Conservation (phyloP, 306 rosid genomes). For the Glycyrrhiza uralensis region DNA sequence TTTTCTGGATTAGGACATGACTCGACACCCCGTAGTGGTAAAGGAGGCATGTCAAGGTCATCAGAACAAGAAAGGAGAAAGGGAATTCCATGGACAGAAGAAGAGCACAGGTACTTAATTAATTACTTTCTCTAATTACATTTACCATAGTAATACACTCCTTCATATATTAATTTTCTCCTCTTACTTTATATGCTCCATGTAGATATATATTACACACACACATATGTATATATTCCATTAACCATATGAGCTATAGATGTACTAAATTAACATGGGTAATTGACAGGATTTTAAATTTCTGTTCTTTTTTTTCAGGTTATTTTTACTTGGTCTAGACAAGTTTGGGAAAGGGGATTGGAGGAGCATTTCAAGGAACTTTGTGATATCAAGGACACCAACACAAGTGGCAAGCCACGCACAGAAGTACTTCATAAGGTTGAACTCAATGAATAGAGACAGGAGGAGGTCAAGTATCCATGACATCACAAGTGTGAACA, state of each 20-base stretch:
- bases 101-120: conserved; percentile 93
- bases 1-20: conserved; percentile 65
- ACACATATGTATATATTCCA: neutral
- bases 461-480: conserved; percentile 96
- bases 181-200: neutral
- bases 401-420: conserved; percentile 99
- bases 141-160: neutral
- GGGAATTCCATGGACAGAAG: conserved; percentile 99
- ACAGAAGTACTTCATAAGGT: conserved; percentile 87
- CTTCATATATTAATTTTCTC: neutral
- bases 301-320: conserved; percentile 36
- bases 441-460: conserved; percentile 94
- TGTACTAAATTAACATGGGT: neutral
- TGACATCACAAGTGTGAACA: conserved; percentile 87
- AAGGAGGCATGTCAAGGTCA: conserved; percentile 75
- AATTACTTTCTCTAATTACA: conserved; percentile 6
- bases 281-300: neutral
- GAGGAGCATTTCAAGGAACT: conserved; percentile 99
- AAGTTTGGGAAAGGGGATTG: conserved; percentile 99
- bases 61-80: conserved; percentile 91
- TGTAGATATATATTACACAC: neutral
- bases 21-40: conserved; percentile 52
- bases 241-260: neutral
- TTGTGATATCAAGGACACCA: conserved; percentile 91
- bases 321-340: conserved; percentile 93